These are phyloP conservation scores for Suillus fuscotomentosus DNA, from an alignment of 768 basidiomycete genomes.

Conservation along the genomic window DNA sequence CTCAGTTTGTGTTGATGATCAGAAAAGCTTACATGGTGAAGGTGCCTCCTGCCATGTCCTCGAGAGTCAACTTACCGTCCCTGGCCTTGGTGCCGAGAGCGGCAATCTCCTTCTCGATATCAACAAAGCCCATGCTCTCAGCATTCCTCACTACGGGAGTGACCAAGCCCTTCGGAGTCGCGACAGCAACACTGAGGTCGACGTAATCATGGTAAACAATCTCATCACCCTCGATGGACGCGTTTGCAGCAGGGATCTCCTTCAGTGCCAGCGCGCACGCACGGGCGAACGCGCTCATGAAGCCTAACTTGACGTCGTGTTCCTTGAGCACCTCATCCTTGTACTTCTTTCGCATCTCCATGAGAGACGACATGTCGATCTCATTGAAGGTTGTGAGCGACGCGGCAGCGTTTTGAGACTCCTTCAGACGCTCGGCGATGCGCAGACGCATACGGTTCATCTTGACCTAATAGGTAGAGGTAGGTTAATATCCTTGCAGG, in stretches of 20 bases:
- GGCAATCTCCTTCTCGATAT: constrained; percentile 93
- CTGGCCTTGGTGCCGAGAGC: constrained; percentile 91
- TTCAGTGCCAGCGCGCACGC: constrained; percentile 81
- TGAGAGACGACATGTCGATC: constrained; percentile 96
- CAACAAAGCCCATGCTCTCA: constrained; percentile 81
- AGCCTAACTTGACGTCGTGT: constrained; percentile 95
- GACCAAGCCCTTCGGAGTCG: constrained; percentile 95
- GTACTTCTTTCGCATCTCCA: constrained; percentile 91
- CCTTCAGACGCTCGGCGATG: constrained; percentile 96
- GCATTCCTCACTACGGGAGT: constrained; percentile 94
- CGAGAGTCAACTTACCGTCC: constrained; percentile 91
- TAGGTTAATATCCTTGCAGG: constrained; percentile 1
- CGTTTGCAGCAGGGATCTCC: constrained; percentile 94
- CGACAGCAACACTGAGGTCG: constrained; percentile 93
- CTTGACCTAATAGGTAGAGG: constrained; percentile 62
- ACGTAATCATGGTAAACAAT: constrained; percentile 92
- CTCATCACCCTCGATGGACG: constrained; percentile 90
- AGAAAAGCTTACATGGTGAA: constrained; percentile 83
- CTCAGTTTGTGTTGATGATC: background rate
- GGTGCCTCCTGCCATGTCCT: constrained; percentile 98
- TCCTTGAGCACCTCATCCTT: constrained; percentile 89
- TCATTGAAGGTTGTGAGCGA: constrained; percentile 99
- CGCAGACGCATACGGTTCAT: constrained; percentile 99
- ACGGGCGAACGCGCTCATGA: constrained; percentile 96
- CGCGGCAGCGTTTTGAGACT: constrained; percentile 96